Percentiles rank a stretch among this genome's conserved stretches.
phyloP scores from a whole-genome alignment of 2,329 filamentous ascomycete genomes.

The Fusarium sp. region DNA sequence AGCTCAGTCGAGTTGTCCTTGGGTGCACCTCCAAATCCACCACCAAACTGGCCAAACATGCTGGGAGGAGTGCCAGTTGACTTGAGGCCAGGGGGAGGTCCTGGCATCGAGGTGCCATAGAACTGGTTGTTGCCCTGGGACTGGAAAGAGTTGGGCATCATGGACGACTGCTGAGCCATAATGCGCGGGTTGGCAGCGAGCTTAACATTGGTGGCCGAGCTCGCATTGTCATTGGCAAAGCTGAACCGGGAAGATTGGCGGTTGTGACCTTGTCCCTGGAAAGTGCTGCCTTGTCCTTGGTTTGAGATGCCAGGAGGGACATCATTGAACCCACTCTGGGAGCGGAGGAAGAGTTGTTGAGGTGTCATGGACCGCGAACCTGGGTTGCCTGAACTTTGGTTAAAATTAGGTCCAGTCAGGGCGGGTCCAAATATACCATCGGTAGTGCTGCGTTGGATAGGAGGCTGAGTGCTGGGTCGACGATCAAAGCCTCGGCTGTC shows the following conservation, averaged over 20 bases:
- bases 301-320: slow-evolving; percentile 70
- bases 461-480: slow-evolving; percentile 78
- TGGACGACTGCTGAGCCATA: slow-evolving; percentile 87
- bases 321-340: slow-evolving; percentile 70
- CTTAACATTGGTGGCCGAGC: slow-evolving; percentile 70
- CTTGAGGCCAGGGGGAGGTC: slow-evolving; percentile 94
- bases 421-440: slow-evolving; percentile 68
- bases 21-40: slow-evolving; percentile 74
- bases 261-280: slow-evolving; percentile 76
- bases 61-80: slow-evolving; percentile 94
- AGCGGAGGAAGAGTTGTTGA: slow-evolving; percentile 78
- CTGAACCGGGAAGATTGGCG: slow-evolving; percentile 89
- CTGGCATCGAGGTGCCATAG: slow-evolving; percentile 87
- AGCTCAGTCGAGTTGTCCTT: slow-evolving; percentile 77
- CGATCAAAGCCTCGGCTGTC: slow-evolving; percentile 67
- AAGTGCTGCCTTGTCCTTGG: slow-evolving; percentile 54
- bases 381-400: slow-evolving; percentile 63
- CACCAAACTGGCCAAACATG: slow-evolving; percentile 94
- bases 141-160: slow-evolving; percentile 79
- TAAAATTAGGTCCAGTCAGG: slow-evolving; percentile 60
- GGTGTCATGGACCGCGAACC: slow-evolving; percentile 81
- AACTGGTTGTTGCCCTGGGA: slow-evolving; percentile 75
- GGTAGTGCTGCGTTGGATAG: slow-evolving; percentile 74
- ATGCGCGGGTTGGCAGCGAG: slow-evolving; percentile 82
- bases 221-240: slow-evolving; percentile 81